These are phyloP conservation scores for Penicillium sp. DNA, from an alignment of 2,329 filamentous ascomycete genomes.

Conservation along the genomic window DNA sequence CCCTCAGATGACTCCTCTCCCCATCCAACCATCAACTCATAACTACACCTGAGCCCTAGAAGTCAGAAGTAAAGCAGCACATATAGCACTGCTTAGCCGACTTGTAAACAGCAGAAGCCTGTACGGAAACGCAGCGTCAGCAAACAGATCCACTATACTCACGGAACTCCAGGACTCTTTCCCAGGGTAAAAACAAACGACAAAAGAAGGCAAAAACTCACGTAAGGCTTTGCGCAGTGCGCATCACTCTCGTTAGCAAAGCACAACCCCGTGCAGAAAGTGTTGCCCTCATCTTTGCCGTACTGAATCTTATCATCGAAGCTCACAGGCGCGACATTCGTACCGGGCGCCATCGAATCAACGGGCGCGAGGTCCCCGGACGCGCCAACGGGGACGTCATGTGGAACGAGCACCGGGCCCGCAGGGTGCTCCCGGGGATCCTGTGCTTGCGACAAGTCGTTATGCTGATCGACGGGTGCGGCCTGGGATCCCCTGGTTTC, in stretches of 20 bases:
- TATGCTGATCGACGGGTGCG: neutral
- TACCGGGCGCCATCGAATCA: constrained; percentile 8
- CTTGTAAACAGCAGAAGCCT: constrained; percentile 8
- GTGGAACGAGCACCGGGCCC: too few species aligned
- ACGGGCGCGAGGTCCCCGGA: constrained; percentile 10
- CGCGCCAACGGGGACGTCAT: neutral
- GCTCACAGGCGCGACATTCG: constrained; percentile 12
- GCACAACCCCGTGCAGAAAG: constrained; percentile 18
- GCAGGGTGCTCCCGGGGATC: too few species aligned
- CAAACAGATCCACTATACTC: neutral
- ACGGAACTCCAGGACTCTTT: neutral
- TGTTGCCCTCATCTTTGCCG: constrained; percentile 17
- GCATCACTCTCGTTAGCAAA: constrained; percentile 9
- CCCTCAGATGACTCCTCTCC: too few species aligned
- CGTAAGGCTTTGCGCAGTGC: constrained; percentile 13
- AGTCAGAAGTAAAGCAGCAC: constrained; percentile 15
- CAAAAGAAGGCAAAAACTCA: constrained; percentile 8
- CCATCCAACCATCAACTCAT: too few species aligned
- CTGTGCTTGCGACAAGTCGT: too few species aligned
- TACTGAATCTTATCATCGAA: neutral
- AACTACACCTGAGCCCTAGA: neutral
- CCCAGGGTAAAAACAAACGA: neutral
- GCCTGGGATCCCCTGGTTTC: neutral
- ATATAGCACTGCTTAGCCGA: constrained; percentile 14
- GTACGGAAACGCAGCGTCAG: neutral